phyloP scores from a whole-genome alignment of 1,139 yeast species.

The Kluyveromyces marxianus region DNA sequence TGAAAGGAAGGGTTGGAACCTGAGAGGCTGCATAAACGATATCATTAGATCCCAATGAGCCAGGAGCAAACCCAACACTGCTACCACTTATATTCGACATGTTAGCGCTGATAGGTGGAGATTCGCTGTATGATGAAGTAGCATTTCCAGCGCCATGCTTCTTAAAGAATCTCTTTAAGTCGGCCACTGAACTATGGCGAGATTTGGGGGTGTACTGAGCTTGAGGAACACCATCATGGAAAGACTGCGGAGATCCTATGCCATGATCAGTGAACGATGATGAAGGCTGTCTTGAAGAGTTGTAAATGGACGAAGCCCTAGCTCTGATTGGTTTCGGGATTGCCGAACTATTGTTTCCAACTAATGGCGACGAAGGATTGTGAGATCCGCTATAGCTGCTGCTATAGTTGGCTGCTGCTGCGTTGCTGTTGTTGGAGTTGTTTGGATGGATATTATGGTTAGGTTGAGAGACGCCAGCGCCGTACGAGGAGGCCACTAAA shows the following conservation, averaged over 20 bases:
- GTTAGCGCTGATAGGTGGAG: constrained; percentile 18
- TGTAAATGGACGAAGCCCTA: constrained; percentile 28
- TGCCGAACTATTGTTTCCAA: constrained; percentile 13
- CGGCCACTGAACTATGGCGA: constrained; percentile 68
- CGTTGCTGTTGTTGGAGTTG: not conserved
- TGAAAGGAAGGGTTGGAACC: constrained; percentile 40
- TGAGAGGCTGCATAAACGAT: constrained; percentile 28
- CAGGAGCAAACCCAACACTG: constrained; percentile 8
- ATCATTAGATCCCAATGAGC: constrained; percentile 21
- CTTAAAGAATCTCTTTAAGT: constrained; percentile 54
- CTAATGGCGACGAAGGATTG: not conserved
- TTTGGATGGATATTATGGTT: not conserved
- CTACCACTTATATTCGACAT: constrained; percentile 15
- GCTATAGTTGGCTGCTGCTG: not conserved
- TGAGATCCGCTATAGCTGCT: constrained; percentile 3
- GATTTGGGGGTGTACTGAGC: constrained; percentile 28
- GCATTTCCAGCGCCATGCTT: constrained; percentile 25
- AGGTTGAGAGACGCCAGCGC: constrained; percentile 5
- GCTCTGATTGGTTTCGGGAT: constrained; percentile 31
- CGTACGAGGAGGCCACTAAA: constrained; percentile 4
- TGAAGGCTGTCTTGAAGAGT: constrained; percentile 29
- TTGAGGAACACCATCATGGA: constrained; percentile 19
- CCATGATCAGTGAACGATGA: constrained; percentile 23
- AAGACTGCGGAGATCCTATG: constrained; percentile 24
- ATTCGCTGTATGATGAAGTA: constrained; percentile 5